Evolutionary conservation across 257 asterid species (phyloP), one percentile per base, ranked within the genome.

Genomic region (Nicotiana undulata): DNA sequence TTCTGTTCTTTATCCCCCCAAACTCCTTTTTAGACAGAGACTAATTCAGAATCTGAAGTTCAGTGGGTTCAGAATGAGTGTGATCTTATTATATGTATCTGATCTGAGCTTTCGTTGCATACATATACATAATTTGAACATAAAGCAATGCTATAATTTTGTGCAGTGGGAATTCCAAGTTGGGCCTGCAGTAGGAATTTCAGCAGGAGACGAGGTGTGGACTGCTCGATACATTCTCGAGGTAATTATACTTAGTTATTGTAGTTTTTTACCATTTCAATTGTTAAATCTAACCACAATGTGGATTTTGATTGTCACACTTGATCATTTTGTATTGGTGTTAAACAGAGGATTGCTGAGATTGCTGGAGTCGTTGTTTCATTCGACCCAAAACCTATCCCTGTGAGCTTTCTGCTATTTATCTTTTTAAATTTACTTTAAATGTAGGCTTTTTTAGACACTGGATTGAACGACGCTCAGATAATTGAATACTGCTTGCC

Each of bases 141-240:
- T 11, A 37, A 40, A 40, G 22, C 56, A 5, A 40, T 72, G 24
- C 1, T 60, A 31, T 13, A 13, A 58, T 75, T 28, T 52, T 34
- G 46, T 76, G 64, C 81, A 93, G 96, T 94, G 98, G 99, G 99
- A 95, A 75, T 95, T 90, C 79, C 99, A 95, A 91, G 99, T 95
- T 53, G 99, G 98, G 60, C 99, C 99, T 37, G 82, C 94, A 6
- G 93, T 93, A 75, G 98, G 99, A 66, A 92, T 95, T 86, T 89
- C 97, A 34, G 97, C 98, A 2, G 97, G 92, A 51, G 98, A 95
- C 46, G 92, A 95, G 88, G 37, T 95, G 84, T 95, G 98, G 98
- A 90, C 91, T 0, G 96, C 98, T 74, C 96, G 98, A 49, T 95
- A 90, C 89, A 90, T 95, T 66, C 88, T 95, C 76, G 99, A 95